Percentiles rank a stretch among this genome's conserved stretches.
Evolutionary conservation across 371 early-diverging fungal species (phyloP).

Genomic region (Mortierella sp.): DNA sequence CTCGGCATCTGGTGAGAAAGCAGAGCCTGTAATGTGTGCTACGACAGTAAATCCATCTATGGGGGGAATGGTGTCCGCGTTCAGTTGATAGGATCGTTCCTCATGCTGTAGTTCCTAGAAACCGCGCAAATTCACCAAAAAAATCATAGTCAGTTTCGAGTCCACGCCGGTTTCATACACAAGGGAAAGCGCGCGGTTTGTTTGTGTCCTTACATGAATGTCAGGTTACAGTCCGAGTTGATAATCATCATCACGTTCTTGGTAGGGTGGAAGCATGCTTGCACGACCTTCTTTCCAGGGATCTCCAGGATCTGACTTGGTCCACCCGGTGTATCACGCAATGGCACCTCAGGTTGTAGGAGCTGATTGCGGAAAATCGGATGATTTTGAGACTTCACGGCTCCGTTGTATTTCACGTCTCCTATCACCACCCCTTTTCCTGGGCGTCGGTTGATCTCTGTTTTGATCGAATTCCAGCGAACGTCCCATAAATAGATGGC

Average conservation of each 20-base stretch:
- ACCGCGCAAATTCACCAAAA: not conserved
- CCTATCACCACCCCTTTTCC: constrained; percentile 22
- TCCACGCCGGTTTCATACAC: too few species aligned
- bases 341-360: not conserved
- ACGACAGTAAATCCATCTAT: too few species aligned
- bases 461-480: constrained; percentile 25
- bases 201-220: constrained; percentile 46
- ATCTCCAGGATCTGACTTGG: constrained; percentile 28
- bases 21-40: too few species aligned
- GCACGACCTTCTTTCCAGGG: constrained; percentile 13
- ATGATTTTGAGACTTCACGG: not conserved
- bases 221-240: constrained; percentile 17
- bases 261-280: constrained; percentile 37
- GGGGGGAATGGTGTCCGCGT: too few species aligned
- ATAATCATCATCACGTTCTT: constrained; percentile 20
- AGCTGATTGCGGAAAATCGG: constrained; percentile 7
- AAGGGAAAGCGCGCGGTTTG: too few species aligned
- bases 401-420: constrained; percentile 8
- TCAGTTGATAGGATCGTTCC: constrained; percentile 15
- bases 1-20: too few species aligned
- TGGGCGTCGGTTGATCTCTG: constrained; percentile 5
- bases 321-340: constrained; percentile 7
- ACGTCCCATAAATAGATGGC: constrained; percentile 41
- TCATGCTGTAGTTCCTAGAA: constrained; percentile 8
- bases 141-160: too few species aligned